Base-by-base conservation (phyloP, 78 protist species). In the Cavenderia fasciculata region DNA sequence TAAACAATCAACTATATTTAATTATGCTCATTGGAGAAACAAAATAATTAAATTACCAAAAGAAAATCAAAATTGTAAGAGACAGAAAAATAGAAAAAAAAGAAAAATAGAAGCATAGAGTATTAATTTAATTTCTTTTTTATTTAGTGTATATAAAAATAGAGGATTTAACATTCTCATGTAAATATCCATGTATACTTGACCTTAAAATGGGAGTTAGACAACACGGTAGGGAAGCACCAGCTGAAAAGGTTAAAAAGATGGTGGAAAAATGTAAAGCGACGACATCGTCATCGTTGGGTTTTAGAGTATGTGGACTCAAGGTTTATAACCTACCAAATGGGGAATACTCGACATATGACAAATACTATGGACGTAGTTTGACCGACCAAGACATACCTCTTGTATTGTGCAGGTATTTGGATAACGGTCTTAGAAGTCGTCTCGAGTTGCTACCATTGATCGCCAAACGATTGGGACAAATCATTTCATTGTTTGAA, bases 171-270 rank as follows among this genome's bases (percentile, higher is more conserved):
- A 82, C 90, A n/a, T 82, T 57, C 57, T 82, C 56, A 82, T 82
- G 90, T 82, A 82, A 82, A 82, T 68, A 82, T 57, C 90, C 90
- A 18, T 82, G 90, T 82, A 82, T 82, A 65, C 44, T 82, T 33
- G 90, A 82, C 59, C 49, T 82, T 38, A 82, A 82, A 54, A 82
- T 82, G 78, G 90, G 90, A 14, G 49, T 49, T 14, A 82, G 90
- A 68, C 90, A 82, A 36, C 65, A 82, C 47, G 90, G 90, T 40
- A 62, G 14, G 12, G 70, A 82, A 8, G 76, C 90, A 40, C 76
- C 90, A 33, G 14, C 21, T 14, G 90, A 82, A 41, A 82, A 82
- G 44, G 43, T 82, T 23, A 40, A 18, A 19, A 82, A 68, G 18
- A 82, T 82, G 90, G 70, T 68, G 47, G 23, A 34, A 40, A 82